Base-by-base conservation (phyloP, 2,329 filamentous ascomycete species). In the Colletotrichum phormii region DNA sequence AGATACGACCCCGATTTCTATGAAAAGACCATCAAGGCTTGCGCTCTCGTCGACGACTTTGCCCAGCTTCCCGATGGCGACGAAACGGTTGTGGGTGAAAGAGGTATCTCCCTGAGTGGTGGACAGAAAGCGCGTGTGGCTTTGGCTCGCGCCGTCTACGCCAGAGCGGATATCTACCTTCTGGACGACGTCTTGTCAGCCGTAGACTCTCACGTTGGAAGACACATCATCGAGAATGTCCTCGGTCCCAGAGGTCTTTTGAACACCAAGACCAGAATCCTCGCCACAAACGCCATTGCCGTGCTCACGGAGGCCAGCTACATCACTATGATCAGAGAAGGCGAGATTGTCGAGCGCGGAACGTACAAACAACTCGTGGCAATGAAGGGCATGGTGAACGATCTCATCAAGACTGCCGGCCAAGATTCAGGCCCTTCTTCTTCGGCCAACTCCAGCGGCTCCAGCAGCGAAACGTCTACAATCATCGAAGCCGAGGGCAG, bases 171-270 rank as follows among this genome's bases (percentile, higher is more conserved):
- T 81, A 91, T 99, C 62, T 98, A 98, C 79, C 88, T 99, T 13
- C 88, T 99, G 12, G 97, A 99, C 77, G 97, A 99, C 80, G 94
- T 95, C 74, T 88, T 99, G 12, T 98, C 96, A 18, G 97, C 97
- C 0, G 97, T 99, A n/a, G 97, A 99, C 83, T 96, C 97, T 75
- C 97, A 99, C 80, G 97, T 99, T 72, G 97, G 97, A 62, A 90
- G 94, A 75, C 97, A 99, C 83, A 89, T 99, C 70, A 98, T 98
- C 78, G 94, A 98, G 80, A 94, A 97, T 75, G 97, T 99, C 0
- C 90, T 99, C 46, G 97, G 97, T 13, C 88, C 93, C 5, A 93
- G 92, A 74, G 97, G 97, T 76, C 86, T 99, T 7, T 88, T 99
- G 29, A 89, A 87, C 64, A 90, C 92, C 51, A 98, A 98, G 84